Percentiles rank a stretch among this genome's conserved stretches.
Evolutionary conservation across 2,329 filamentous ascomycete species (phyloP).

Genomic region (Biscogniauxia sp.): DNA sequence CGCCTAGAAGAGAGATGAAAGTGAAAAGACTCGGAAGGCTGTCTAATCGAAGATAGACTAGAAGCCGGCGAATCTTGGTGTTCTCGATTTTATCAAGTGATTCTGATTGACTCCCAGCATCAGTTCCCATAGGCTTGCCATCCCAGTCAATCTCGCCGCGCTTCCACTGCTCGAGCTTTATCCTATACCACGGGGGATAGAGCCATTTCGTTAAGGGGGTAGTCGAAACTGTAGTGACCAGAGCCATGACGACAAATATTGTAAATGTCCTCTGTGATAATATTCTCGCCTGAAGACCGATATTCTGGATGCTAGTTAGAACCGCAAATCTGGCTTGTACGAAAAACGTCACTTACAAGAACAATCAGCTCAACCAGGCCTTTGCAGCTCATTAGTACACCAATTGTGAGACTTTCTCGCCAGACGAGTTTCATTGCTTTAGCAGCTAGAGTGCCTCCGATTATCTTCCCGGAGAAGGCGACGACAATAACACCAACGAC

Average conservation of each 20-base stretch:
- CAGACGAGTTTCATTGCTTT: slow-evolving; percentile 75
- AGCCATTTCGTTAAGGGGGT: slow-evolving; percentile 66
- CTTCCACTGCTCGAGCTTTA: slow-evolving; percentile 65
- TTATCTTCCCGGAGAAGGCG: slow-evolving; percentile 82
- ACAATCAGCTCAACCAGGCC: slow-evolving; percentile 93
- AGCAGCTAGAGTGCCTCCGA: slow-evolving; percentile 78
- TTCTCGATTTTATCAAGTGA: slow-evolving; percentile 33
- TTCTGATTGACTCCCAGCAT: slow-evolving; percentile 37
- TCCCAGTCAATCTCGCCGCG: slow-evolving; percentile 78
- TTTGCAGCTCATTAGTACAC: slow-evolving; percentile 93
- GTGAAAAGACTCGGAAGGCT: slow-evolving; percentile 80
- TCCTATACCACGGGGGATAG: slow-evolving; percentile 73
- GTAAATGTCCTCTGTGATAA: slow-evolving; percentile 70
- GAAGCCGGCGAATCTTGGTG: slow-evolving; percentile 57
- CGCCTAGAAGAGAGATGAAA: slow-evolving; percentile 76
- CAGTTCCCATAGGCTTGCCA: slow-evolving; percentile 49
- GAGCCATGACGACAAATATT: slow-evolving; percentile 80
- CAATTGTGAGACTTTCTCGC: slow-evolving; percentile 87
- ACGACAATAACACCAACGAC: slow-evolving; percentile 78
- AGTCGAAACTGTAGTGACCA: slow-evolving; percentile 71
- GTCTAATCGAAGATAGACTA: slow-evolving; percentile 82
- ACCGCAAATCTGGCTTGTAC: not conserved
- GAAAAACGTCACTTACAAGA: slow-evolving; percentile 54
- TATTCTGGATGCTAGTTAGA: slow-evolving; percentile 43
- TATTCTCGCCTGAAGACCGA: slow-evolving; percentile 72